phyloP scores from a whole-genome alignment of 805 yeast species.

The Candida multigemmis region DNA sequence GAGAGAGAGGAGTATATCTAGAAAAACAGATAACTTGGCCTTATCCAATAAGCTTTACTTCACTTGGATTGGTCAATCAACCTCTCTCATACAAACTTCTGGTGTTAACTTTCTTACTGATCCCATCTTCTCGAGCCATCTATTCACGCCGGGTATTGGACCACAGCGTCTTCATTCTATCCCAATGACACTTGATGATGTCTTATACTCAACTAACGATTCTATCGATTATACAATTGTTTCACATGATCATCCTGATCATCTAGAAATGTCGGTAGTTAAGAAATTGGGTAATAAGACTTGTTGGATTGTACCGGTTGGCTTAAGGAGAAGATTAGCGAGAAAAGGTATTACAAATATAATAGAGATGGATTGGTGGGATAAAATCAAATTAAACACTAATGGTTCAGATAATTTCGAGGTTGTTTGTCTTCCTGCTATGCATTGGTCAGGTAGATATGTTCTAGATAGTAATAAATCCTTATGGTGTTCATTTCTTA shows the following conservation, averaged over 20 bases:
- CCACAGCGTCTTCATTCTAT: slow-evolving; percentile 79
- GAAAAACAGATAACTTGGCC: slow-evolving; percentile 7
- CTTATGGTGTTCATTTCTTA: slow-evolving; percentile 82
- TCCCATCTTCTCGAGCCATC: slow-evolving; percentile 64
- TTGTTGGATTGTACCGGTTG: slow-evolving; percentile 83
- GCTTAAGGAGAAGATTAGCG: slow-evolving; percentile 53
- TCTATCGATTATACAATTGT: slow-evolving; percentile 67
- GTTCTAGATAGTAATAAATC: slow-evolving; percentile 73
- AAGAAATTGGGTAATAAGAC: slow-evolving; percentile 42
- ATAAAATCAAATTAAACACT: slow-evolving; percentile 27
- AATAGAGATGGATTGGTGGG: slow-evolving; percentile 93
- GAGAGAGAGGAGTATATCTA: slow-evolving; percentile 17
- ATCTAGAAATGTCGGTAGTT: slow-evolving; percentile 61
- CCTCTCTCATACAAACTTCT: slow-evolving; percentile 63
- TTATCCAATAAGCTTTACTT: slow-evolving; percentile 44
- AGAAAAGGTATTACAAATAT: slow-evolving; percentile 51
- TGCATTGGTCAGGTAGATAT: slow-evolving; percentile 94
- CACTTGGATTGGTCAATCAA: slow-evolving; percentile 94
- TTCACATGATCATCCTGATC: slow-evolving; percentile 95
- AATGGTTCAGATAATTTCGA: slow-evolving; percentile 48
- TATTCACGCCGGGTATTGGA: slow-evolving; percentile 58
- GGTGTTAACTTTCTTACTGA: slow-evolving; percentile 77
- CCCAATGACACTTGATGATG: slow-evolving; percentile 55
- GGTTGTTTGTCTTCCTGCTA: slow-evolving; percentile 83
- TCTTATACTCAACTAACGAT: slow-evolving; percentile 40